Base-by-base conservation (phyloP, 345 rosid species). In the Excoecaria agallocha region DNA sequence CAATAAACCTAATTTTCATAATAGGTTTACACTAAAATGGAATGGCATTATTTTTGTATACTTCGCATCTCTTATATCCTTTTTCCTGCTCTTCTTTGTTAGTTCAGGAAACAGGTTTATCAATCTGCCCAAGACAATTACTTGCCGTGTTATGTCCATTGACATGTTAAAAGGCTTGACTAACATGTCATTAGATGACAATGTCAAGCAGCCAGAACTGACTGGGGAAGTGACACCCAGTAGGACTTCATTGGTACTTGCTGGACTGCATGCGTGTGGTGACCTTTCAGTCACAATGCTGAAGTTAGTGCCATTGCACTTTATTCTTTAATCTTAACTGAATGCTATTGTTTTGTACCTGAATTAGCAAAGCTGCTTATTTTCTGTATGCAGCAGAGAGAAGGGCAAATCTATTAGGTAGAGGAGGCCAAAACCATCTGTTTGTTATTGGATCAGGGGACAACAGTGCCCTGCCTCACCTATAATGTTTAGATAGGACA, bases 191-290 rank as follows among this genome's bases (percentile, higher is more conserved):
- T 25, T 82, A 39, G 77, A 52, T 68, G 75, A 70, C 39, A 89
- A 81, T 70, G 66, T 52, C 63, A 71, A 82, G 70, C 79, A 76
- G 77, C 39, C 76, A 66, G 49, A 67, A 76, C 49, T 75, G 74
- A 63, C 55, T n/a, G 73, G 58, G 30, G 76, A 46, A 79, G 82
- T 70, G 76, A 60, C 71, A 67, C 82, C 60, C 20, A 57, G 49
- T 78, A 68, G 75, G 22, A 76, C 81, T 67, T 86, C 96, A 71
- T 79, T 90, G 72, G 87, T 92, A 76, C 95, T 94, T 78, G 92
- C 98, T 71, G 97, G 98, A 62, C 90, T 92, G 79, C 98, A 94
- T 86, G 97, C 98, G 43, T 94, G 98, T 70, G 98, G 98, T 22
- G 96, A 94, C 88, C 93, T 92, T 64, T 92, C 97, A 24, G 93